Conservation (phyloP, 2,329 filamentous ascomycete species). For the Exophiala alcalophila region DNA sequence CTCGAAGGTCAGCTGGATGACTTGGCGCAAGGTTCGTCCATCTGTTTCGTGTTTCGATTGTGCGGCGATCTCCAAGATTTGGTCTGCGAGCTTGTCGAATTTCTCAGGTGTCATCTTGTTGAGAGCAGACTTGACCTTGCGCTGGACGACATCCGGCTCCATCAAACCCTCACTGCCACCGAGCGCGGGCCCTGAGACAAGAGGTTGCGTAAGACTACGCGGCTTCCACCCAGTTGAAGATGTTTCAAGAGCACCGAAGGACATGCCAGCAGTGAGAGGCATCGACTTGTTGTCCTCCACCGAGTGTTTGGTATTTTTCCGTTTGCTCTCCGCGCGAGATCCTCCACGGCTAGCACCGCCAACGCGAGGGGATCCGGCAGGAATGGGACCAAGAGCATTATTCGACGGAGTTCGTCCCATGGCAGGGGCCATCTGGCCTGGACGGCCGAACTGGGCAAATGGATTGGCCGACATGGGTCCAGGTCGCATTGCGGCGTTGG, state of each 20-base stretch:
- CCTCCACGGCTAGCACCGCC: conserved; percentile 61
- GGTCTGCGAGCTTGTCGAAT: conserved; percentile 90
- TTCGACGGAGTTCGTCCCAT: conserved; percentile 64
- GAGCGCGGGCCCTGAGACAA: conserved; percentile 47
- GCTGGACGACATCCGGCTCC: conserved; percentile 89
- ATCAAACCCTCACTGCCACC: conserved; percentile 61
- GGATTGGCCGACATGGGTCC: conserved; percentile 48
- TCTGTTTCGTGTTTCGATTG: conserved; percentile 96
- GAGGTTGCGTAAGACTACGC: conserved; percentile 57
- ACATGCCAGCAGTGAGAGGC: conserved; percentile 81
- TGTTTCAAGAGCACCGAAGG: conserved; percentile 73
- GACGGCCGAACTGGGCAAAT: conserved; percentile 60
- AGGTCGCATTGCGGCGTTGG: conserved; percentile 48
- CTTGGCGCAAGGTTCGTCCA: conserved; percentile 89
- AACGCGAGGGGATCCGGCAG: conserved; percentile 70
- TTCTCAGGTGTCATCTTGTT: conserved; percentile 99
- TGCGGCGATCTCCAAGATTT: conserved; percentile 86
- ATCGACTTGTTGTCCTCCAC: conserved; percentile 77
- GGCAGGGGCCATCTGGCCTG: conserved; percentile 55
- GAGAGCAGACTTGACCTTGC: conserved; percentile 95
- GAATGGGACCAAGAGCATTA: conserved; percentile 53
- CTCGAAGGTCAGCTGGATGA: conserved; percentile 98
- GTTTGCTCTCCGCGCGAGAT: conserved; percentile 46
- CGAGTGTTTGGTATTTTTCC: conserved; percentile 54
- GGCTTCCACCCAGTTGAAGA: conserved; percentile 88